phyloP scores from a whole-genome alignment of 345 rosid genomes.

The Gossypium herbaceum region DNA sequence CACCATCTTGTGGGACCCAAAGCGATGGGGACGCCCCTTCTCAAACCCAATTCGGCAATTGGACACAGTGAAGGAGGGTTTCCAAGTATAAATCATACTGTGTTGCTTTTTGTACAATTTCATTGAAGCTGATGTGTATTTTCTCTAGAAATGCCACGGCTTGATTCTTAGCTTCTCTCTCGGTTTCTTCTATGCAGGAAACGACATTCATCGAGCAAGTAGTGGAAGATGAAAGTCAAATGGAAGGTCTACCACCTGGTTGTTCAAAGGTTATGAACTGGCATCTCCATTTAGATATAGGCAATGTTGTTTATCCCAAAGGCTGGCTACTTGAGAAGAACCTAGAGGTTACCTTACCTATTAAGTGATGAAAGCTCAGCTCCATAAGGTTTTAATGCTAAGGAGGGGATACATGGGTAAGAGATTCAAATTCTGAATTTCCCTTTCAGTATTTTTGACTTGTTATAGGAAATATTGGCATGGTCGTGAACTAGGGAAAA shows the following conservation, averaged over 20 bases:
- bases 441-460: not conserved
- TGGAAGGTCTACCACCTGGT: conserved; percentile 71
- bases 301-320: conserved; percentile 55
- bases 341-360: conserved; percentile 48
- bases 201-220: conserved; percentile 87
- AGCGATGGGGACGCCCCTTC: conserved; percentile 60
- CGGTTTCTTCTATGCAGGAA: conserved; percentile 45
- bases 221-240: conserved; percentile 88
- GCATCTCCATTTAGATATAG: conserved; percentile 83
- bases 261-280: conserved; percentile 82
- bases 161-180: not conserved
- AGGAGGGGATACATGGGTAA: conserved; percentile 23
- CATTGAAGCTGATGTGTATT: not conserved
- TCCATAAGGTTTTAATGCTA: conserved; percentile 20
- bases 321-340: conserved; percentile 70
- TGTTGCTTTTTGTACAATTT: conserved; percentile 8
- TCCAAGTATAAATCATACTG: conserved; percentile 55
- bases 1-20: conserved; percentile 87
- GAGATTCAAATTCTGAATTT: conserved; percentile 2
- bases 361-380: conserved; percentile 30
- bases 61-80: conserved; percentile 83
- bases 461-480: not conserved
- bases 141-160: not conserved
- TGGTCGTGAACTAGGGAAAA: not conserved
- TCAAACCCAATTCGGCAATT: conserved; percentile 60